Conservation (phyloP, 768 basidiomycete species). For the Candolleomyces aberdarensis region DNA sequence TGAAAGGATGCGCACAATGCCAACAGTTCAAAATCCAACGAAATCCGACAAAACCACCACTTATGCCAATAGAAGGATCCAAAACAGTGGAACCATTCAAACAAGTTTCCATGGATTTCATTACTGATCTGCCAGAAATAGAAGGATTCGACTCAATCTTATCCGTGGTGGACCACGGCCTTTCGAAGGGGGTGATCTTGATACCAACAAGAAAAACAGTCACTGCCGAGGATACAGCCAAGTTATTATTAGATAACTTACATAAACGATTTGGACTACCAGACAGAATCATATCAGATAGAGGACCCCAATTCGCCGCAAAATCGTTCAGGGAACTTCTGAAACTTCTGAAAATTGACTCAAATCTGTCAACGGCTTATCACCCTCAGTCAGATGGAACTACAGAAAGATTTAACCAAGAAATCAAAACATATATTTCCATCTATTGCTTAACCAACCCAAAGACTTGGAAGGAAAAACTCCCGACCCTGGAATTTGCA, state of each 20-base stretch:
- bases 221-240: neutral
- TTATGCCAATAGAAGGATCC: neutral
- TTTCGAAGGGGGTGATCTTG: conserved; percentile 25
- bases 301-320: conserved; percentile 13
- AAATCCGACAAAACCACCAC: conserved; percentile 4
- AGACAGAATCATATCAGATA: conserved; percentile 15
- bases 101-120: conserved; percentile 16
- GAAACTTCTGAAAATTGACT: conserved; percentile 13
- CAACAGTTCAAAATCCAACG: conserved; percentile 14
- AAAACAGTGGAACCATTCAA: conserved; percentile 4
- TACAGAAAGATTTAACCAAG: conserved; percentile 19
- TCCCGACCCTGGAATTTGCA: conserved; percentile 13
- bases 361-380: conserved; percentile 27
- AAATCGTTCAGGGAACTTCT: conserved; percentile 18
- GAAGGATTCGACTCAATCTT: conserved; percentile 19
- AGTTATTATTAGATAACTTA: neutral
- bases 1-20: conserved; percentile 17
- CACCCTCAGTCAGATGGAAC: conserved; percentile 27
- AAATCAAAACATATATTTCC: conserved; percentile 17
- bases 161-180: conserved; percentile 21
- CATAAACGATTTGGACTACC: conserved; percentile 12
- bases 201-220: conserved; percentile 16
- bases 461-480: conserved; percentile 7
- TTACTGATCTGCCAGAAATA: conserved; percentile 14
- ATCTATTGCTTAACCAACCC: conserved; percentile 15